Percentiles rank a stretch among this genome's conserved stretches.
phyloP scores from a whole-genome alignment of 2,329 filamentous ascomycete genomes.

The Aspergillus latus region DNA sequence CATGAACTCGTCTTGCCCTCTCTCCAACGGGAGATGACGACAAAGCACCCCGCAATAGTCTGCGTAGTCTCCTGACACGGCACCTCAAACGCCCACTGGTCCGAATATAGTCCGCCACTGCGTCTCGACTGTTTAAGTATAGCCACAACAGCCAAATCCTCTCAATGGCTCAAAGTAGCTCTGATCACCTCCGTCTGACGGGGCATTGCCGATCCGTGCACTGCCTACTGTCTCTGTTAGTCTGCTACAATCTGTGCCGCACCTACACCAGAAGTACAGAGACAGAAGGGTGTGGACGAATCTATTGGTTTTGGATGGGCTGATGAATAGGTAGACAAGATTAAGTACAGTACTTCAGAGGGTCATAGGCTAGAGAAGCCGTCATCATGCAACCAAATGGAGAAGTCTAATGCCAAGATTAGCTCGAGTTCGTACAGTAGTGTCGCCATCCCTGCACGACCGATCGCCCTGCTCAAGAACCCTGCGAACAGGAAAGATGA shows the following conservation, averaged over 20 bases:
- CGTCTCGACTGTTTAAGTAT: background rate
- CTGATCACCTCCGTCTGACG: background rate
- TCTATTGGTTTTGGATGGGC: no score
- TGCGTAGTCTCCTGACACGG: slow-evolving; percentile 16
- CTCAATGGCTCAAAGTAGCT: background rate
- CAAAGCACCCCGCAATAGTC: slow-evolving; percentile 17
- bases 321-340: background rate
- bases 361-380: background rate
- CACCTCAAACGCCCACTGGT: slow-evolving; percentile 13
- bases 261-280: background rate
- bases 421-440: background rate
- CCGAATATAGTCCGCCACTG: slow-evolving; percentile 1
- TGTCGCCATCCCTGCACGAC: background rate
- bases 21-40: slow-evolving; percentile 3
- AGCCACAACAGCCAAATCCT: background rate
- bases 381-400: background rate
- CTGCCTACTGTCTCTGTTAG: slow-evolving; percentile 3
- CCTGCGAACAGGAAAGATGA: background rate
- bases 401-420: background rate
- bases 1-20: background rate
- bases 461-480: background rate
- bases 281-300: background rate
- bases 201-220: slow-evolving; percentile 18
- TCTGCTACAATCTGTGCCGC: background rate
- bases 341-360: background rate